phyloP scores from a whole-genome alignment of 2,329 filamentous ascomycete genomes.

The Pseudohalonectria lignicola region DNA sequence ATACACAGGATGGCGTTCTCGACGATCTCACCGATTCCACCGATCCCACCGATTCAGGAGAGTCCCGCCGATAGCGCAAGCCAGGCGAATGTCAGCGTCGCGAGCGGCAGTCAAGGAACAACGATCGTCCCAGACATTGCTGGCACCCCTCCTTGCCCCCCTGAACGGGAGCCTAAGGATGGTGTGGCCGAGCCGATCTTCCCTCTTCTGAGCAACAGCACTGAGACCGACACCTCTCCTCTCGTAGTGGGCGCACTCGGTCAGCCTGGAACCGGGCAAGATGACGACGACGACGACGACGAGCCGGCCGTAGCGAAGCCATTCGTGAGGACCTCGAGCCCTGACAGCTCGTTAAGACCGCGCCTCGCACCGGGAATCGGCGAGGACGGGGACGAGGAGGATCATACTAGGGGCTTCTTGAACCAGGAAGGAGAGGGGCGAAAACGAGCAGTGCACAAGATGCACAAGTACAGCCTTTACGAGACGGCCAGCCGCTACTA shows the following conservation, averaged over 20 bases:
- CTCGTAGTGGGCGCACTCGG: conserved; percentile 11
- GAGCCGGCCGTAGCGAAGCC: conserved; percentile 46
- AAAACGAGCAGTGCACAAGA: conserved; percentile 43
- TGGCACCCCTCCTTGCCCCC: too few species aligned
- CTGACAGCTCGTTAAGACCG: conserved; percentile 29
- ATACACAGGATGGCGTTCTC: neutral
- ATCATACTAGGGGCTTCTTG: conserved; percentile 16
- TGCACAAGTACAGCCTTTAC: conserved; percentile 98
- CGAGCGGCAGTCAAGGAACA: neutral
- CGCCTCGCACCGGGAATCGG: conserved; percentile 10
- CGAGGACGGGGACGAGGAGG: conserved; percentile 11
- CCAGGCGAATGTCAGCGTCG: conserved; percentile 5
- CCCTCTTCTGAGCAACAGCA: conserved; percentile 29
- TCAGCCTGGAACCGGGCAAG: conserved; percentile 8
- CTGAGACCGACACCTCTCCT: conserved; percentile 22
- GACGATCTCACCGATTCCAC: too few species aligned
- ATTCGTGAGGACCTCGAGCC: conserved; percentile 44
- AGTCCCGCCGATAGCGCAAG: conserved; percentile 9
- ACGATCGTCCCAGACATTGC: too few species aligned
- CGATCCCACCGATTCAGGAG: too few species aligned
- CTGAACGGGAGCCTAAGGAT: too few species aligned
- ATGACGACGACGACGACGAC: conserved; percentile 44
- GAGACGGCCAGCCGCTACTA: conserved; percentile 92
- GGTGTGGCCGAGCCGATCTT: conserved; percentile 24
- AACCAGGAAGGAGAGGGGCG: conserved; percentile 16